Evolutionary conservation across 2,329 filamentous ascomycete genomes (phyloP).

Genomic region (Akanthomyces lecanii): DNA sequence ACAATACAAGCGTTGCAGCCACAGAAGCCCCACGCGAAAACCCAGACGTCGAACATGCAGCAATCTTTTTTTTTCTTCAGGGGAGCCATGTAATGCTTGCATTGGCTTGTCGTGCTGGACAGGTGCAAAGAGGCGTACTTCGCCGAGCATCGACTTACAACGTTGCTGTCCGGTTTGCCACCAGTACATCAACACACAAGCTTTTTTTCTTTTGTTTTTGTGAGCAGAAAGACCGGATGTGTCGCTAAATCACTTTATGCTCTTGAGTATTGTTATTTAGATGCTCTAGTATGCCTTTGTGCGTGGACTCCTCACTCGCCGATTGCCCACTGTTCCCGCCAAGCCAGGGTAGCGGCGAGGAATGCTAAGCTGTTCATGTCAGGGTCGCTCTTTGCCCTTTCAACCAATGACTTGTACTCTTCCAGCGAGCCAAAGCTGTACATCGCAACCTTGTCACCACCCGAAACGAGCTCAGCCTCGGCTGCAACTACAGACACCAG

Average conservation of each 20-base stretch:
- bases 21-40: not conserved
- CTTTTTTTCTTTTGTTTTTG: no score
- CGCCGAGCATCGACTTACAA: no score
- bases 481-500: not conserved
- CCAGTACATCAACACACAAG: not conserved
- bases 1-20: not conserved
- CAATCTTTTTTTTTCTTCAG: not conserved
- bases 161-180: not conserved
- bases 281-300: not conserved
- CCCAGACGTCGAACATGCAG: not conserved
- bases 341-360: constrained; percentile 9
- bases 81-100: not conserved
- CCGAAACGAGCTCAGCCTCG: not conserved
- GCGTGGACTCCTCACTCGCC: not conserved
- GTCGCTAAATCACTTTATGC: not conserved
- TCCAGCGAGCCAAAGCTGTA: constrained; percentile 3
- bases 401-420: constrained; percentile 3
- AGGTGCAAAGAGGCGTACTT: not conserved
- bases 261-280: not conserved
- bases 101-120: not conserved
- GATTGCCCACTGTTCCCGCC: constrained; percentile 12
- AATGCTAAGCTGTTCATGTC: constrained; percentile 14
- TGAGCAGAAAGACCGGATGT: not conserved
- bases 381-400: constrained; percentile 5
- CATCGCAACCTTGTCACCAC: not conserved